Base-by-base conservation (phyloP, 1,284 basidiomycete genomes). In the Boletellus deceptivus region DNA sequence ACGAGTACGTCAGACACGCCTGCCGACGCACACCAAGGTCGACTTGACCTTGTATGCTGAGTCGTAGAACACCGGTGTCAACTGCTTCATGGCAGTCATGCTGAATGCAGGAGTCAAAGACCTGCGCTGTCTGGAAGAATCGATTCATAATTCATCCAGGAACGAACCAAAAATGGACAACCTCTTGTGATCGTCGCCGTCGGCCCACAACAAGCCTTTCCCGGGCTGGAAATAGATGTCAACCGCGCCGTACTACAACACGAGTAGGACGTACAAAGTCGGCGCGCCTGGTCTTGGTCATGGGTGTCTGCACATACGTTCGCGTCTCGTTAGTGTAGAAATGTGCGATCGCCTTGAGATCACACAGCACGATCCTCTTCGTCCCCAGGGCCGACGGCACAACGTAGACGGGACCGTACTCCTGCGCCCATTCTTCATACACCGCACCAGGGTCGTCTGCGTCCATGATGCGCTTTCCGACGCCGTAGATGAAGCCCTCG, bases 351-450 rank as follows among this genome's bases (percentile, higher is more conserved):
- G 34, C 80, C 59, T 76, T 80, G 1, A 79, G 75, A 57, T 56
- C 56, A 6, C 56, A 56, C 33, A 56, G 14, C 11, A 59, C 4
- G 7, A 82, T 62, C 33, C 64, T 64, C 6, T 58, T 68, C 0
- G 60, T 60, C 3, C 79, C 78, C 34, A 83, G 59, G 0, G 68
- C 62, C 2, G 65, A 67, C 3, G 78, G 75, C n/a, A 78, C 59
- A 29, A 31, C 22, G 22, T 57, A 57, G 8, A 31, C 48, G 1
- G 31, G 24, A 2, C 57, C 49, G 13, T 53, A 55, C 31, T 57
- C 54, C 14, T 44, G 36, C 0, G 52, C 49, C 54, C 59, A 59
- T 9, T 31, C 40, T 54, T 59, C 57, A 27, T 56, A 60, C 20
- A 59, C n/a, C 6, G 31, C 35, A 3, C 40, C 50, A 0, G 38